Evolutionary conservation across 192 early-diverging fungal species (phyloP), one percentile per base, ranked within the genome.

Genomic region (Diversispora epigaea): DNA sequence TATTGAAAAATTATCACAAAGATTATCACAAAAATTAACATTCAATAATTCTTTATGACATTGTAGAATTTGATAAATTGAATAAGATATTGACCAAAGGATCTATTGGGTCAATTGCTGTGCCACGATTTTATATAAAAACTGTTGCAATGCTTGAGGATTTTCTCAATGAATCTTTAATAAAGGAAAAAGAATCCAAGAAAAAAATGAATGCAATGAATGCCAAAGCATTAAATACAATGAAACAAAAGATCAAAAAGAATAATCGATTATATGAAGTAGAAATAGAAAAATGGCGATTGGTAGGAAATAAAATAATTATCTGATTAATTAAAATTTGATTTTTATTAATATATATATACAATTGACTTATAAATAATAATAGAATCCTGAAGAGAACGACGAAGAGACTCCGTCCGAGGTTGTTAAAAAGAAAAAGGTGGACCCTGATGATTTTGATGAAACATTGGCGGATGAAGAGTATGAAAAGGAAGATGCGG

Each of bases 231-330:
- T 82, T 96, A 78, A 97, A 91, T 82, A 88, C 91, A 60, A 91
- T 98, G 87, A 97, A 96, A 88, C 92, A 95, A 80, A 95, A 93
- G 77, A 67, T 97, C 75, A 92, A 92, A 84, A 97, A 99, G 89
- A 84, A 89, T 82, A 88, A 86, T 85, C 95, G 95, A 84, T 68
- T 80, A 56, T 90, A 86, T 69, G 90, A 94, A 73, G 81, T 78
- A 3, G 85, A 89, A 70, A 90, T 99, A 49, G 85, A 87, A 57
- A 85, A 83, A 67, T 98, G 84, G 58, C 79, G 80, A 77, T 74
- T 85, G 80, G 82, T 85, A 81, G 17, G 25, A 32, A 32, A 32
- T 32, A 32, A 32, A 32, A 32, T 32, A 32, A 32, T 32, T 32
- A 32, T 2, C 25, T 32, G 2, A 32, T 32, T 32, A 32, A 32